Evolutionary conservation across 2,329 filamentous ascomycete genomes (phyloP).

Genomic region (Hypoxylon sp.): DNA sequence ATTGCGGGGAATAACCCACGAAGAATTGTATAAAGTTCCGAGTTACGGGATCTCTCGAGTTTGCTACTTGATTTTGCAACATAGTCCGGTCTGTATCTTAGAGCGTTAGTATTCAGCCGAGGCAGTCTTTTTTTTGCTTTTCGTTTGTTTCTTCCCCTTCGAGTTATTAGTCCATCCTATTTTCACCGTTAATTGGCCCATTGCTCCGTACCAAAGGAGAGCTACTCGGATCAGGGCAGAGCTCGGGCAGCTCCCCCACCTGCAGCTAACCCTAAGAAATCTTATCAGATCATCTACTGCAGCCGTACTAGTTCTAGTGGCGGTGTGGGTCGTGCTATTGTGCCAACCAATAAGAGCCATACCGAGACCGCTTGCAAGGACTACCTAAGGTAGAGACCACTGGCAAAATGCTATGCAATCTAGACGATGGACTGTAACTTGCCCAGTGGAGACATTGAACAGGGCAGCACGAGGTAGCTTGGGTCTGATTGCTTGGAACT

Average conservation of each 20-base stretch:
- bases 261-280: slow-evolving; percentile 20
- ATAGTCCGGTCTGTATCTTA: slow-evolving; percentile 1
- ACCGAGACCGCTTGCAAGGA: slow-evolving; percentile 25
- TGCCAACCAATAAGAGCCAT: slow-evolving; percentile 5
- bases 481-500: background rate
- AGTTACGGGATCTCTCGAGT: slow-evolving; percentile 13
- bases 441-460: slow-evolving; percentile 4
- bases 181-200: slow-evolving; percentile 28
- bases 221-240: slow-evolving; percentile 14
- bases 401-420: slow-evolving; percentile 9
- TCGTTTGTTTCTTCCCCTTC: slow-evolving; percentile 31
- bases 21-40: background rate
- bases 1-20: slow-evolving; percentile 18
- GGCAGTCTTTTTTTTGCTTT: background rate
- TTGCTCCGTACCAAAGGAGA: slow-evolving; percentile 5
- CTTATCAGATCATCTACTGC: slow-evolving; percentile 35
- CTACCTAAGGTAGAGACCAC: background rate
- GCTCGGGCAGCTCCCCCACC: slow-evolving; percentile 13
- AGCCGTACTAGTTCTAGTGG: background rate
- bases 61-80: slow-evolving; percentile 9
- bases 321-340: background rate
- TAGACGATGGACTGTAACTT: slow-evolving; percentile 1
- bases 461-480: background rate
- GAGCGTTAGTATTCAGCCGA: slow-evolving; percentile 16
- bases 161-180: slow-evolving; percentile 17